Percentiles rank a stretch among this genome's conserved stretches.
These are phyloP conservation scores for Carex myosuroides DNA, from an alignment of 176 grass and related monocot genomes.

Conservation along the genomic window DNA sequence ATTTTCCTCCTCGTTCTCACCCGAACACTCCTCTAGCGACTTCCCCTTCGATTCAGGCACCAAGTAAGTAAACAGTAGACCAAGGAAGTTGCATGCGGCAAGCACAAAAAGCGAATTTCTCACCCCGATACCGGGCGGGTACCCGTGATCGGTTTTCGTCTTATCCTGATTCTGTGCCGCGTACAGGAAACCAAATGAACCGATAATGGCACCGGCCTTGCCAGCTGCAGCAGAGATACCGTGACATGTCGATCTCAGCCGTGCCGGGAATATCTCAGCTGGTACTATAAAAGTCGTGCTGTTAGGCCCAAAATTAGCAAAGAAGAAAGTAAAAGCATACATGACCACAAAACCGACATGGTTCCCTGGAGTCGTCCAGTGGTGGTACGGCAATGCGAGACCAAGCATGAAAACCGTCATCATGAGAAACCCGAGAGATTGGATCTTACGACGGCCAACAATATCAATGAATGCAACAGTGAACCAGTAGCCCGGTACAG, in stretches of 20 bases:
- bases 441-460: constrained; percentile 40
- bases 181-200: constrained; percentile 64
- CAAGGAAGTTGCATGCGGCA: constrained; percentile 27
- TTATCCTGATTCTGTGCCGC: constrained; percentile 48
- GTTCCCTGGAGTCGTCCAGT: constrained; percentile 40
- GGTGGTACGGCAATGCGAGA: constrained; percentile 43
- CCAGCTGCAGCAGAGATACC: constrained; percentile 49
- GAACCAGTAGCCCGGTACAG: constrained; percentile 68
- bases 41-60: constrained; percentile 52
- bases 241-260: constrained; percentile 54
- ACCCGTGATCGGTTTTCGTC: constrained; percentile 33
- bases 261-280: constrained; percentile 61
- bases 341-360: constrained; percentile 44
- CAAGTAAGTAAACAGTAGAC: constrained; percentile 31
- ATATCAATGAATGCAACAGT: constrained; percentile 45
- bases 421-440: constrained; percentile 33
- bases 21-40: constrained; percentile 51
- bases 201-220: constrained; percentile 52
- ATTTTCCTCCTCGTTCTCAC: constrained; percentile 45
- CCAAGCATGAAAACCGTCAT: constrained; percentile 46
- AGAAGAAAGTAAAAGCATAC: constrained; percentile 35
- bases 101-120: constrained; percentile 61
- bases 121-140: constrained; percentile 58
- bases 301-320: constrained; percentile 27
- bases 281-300: constrained; percentile 61